Conservation (phyloP, 106 monocot genomes). For the Dendrobium chrysotoxum region DNA sequence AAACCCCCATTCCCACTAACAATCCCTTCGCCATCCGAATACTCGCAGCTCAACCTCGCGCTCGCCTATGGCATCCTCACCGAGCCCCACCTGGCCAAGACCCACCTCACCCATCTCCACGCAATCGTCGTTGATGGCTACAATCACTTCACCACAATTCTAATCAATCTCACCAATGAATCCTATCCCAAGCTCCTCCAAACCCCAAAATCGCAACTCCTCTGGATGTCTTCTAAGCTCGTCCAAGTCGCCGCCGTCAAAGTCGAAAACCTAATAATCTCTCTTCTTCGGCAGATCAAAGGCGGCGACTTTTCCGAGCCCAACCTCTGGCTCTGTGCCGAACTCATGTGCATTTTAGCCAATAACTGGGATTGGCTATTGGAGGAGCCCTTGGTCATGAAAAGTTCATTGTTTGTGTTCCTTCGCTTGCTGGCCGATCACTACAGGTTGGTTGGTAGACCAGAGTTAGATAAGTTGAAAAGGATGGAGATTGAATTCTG, state of each 20-base stretch:
- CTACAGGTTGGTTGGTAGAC: conserved; percentile 31
- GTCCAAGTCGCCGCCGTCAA: conserved; percentile 23
- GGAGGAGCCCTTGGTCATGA: conserved; percentile 37
- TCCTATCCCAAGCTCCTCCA: conserved; percentile 38
- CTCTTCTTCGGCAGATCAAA: conserved; percentile 44
- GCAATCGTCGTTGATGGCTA: conserved; percentile 58
- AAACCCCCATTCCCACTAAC: conserved; percentile 48
- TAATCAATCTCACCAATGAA: conserved; percentile 30
- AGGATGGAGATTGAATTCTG: conserved; percentile 55
- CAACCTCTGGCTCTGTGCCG: conserved; percentile 38
- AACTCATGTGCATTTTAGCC: conserved; percentile 26
- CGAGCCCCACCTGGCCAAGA: conserved; percentile 24
- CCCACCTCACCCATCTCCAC: conserved; percentile 67
- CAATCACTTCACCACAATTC: conserved; percentile 40
- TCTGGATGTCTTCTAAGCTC: conserved; percentile 28
- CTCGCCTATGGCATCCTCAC: conserved; percentile 44
- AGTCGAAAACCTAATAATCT: conserved; percentile 26
- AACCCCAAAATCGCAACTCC: conserved; percentile 31
- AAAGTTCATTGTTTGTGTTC: conserved; percentile 38
- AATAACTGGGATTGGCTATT: conserved; percentile 45
- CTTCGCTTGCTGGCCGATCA: conserved; percentile 72
- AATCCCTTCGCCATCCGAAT: conserved; percentile 37
- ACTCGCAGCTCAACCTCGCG: conserved; percentile 43
- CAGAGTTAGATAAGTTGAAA: conserved; percentile 39
- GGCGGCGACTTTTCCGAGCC: conserved; percentile 46